These are phyloP conservation scores for Penicillium malachiteum DNA, from an alignment of 495 filamentous ascomycete species.

Conservation along the genomic window DNA sequence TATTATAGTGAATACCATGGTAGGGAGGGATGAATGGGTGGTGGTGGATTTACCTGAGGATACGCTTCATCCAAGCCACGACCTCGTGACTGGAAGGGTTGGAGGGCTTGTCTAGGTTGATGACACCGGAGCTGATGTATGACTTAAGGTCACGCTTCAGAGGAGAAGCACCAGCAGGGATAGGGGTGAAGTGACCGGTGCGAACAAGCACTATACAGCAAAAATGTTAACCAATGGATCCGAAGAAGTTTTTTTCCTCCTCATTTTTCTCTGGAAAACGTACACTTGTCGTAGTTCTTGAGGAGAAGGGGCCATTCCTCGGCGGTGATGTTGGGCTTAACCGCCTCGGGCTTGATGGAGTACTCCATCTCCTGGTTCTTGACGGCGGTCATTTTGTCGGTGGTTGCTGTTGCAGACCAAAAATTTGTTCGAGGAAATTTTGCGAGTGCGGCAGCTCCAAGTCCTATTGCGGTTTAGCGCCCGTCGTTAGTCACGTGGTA, in stretches of 20 bases:
- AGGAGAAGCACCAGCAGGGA: constrained; percentile 82
- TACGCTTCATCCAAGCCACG: constrained; percentile 97
- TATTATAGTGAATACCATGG: neutral
- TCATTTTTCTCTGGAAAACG: constrained; percentile 21
- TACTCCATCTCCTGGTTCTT: constrained; percentile 66
- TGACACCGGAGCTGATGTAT: constrained; percentile 93
- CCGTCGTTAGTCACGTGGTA: constrained; percentile 2
- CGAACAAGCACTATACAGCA: constrained; percentile 68
- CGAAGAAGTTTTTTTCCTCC: constrained; percentile 8
- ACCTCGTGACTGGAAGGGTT: constrained; percentile 98
- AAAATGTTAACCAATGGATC: constrained; percentile 22
- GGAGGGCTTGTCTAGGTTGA: constrained; percentile 97
- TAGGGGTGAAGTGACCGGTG: constrained; percentile 91
- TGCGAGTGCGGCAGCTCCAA: constrained; percentile 39
- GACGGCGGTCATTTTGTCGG: constrained; percentile 56
- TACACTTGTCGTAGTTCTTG: constrained; percentile 86
- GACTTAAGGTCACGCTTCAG: constrained; percentile 90
- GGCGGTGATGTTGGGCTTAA: constrained; percentile 68
- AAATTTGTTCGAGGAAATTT: constrained; percentile 37
- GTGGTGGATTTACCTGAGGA: constrained; percentile 66
- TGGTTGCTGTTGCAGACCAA: constrained; percentile 26
- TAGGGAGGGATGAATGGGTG: neutral
- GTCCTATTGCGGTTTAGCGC: constrained; percentile 30
- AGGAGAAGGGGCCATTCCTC: constrained; percentile 85
- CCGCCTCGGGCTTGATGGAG: constrained; percentile 82